These are phyloP conservation scores for Corymbia calophylla DNA, from an alignment of 441 rosid species.

Conservation along the genomic window DNA sequence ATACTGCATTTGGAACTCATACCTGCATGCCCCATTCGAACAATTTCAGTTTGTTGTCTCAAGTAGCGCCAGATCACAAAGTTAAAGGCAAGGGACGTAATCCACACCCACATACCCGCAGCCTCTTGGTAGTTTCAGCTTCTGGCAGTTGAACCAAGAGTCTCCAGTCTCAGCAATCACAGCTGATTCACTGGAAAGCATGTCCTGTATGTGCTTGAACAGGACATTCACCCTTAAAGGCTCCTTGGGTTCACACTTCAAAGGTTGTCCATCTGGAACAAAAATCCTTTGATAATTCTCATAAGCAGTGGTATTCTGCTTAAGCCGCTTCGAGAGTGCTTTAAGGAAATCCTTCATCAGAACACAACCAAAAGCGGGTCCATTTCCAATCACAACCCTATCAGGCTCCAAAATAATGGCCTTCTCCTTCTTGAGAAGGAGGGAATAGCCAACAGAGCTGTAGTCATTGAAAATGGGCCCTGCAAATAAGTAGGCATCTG, in stretches of 20 bases:
- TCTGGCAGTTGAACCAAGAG: slow-evolving; percentile 14
- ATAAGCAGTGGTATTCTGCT: neutral
- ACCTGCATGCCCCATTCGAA: neutral
- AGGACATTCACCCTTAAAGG: slow-evolving; percentile 5
- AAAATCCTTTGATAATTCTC: slow-evolving; percentile 5
- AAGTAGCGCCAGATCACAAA: neutral
- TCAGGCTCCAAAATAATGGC: slow-evolving; percentile 11
- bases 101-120: neutral
- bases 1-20: slow-evolving; percentile 16
- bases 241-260: slow-evolving; percentile 4
- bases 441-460: slow-evolving; percentile 9
- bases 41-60: neutral
- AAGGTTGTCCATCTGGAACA: slow-evolving; percentile 1
- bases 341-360: slow-evolving; percentile 12
- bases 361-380: slow-evolving; percentile 6
- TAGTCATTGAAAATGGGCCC: slow-evolving; percentile 16
- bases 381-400: slow-evolving; percentile 3
- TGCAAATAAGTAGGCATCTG: slow-evolving; percentile 10
- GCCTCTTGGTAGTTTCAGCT: slow-evolving; percentile 1
- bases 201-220: slow-evolving; percentile 10
- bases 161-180: slow-evolving; percentile 14
- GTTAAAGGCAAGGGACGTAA: neutral
- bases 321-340: neutral
- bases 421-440: slow-evolving; percentile 10
- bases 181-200: slow-evolving; percentile 4